Percentiles rank a stretch among this genome's conserved stretches.
These are phyloP conservation scores for Urochloa ruziziensis DNA, from an alignment of 176 grass and related monocot species.

Conservation along the genomic window DNA sequence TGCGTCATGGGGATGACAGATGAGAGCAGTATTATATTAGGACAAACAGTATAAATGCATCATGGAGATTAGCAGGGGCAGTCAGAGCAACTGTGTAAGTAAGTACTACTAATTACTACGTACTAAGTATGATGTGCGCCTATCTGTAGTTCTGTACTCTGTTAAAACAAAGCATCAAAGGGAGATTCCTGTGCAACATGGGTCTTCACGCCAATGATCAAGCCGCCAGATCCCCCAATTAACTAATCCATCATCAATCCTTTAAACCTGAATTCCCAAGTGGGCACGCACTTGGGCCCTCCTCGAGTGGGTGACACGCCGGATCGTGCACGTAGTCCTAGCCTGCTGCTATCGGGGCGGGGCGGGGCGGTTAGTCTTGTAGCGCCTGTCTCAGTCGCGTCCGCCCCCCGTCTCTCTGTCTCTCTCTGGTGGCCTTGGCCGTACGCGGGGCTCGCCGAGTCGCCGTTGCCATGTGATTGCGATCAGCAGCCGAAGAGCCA, in stretches of 20 bases:
- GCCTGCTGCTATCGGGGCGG: too few relatives aligned
- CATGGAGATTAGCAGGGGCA: too few relatives aligned
- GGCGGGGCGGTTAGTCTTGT: too few relatives aligned
- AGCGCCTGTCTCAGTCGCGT: conserved; percentile 20
- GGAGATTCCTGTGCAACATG: neutral
- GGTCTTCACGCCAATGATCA: neutral
- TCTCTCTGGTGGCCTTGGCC: neutral
- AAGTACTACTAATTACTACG: too few relatives aligned
- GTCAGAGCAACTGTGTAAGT: too few relatives aligned
- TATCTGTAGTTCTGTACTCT: neutral
- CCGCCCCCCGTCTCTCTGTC: too few relatives aligned
- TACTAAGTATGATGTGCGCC: neutral
- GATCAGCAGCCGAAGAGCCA: neutral
- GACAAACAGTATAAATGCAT: neutral
- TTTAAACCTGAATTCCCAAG: neutral
- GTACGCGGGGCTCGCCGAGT: too few relatives aligned
- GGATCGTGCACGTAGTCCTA: neutral
- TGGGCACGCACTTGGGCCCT: neutral
- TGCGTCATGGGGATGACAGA: too few relatives aligned
- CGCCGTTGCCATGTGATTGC: too few relatives aligned
- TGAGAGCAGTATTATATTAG: too few relatives aligned
- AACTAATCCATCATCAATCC: neutral
- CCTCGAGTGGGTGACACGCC: neutral
- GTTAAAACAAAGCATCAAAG: neutral
- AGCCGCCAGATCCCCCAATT: neutral